Base-by-base conservation (phyloP, 495 filamentous ascomycete species). In the Pseudomonodictys pantanalensis region DNA sequence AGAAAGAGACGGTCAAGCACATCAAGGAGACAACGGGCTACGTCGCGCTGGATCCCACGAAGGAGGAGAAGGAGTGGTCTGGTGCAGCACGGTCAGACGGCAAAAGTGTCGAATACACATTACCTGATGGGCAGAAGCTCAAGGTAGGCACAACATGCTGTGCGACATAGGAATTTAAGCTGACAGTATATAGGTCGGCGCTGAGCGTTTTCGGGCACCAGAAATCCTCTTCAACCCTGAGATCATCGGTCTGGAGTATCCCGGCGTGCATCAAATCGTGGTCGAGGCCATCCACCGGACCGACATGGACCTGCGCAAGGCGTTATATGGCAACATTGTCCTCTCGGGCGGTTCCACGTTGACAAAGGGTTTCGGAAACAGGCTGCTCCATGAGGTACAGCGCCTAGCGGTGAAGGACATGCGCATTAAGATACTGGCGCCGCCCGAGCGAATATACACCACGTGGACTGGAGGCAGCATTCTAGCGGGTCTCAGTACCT, bases 391-490 rank as follows among this genome's bases (percentile, higher is more conserved):
- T 59, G 93, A 99, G 73, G 88, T 99, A 60, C 92, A 96, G 74
- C 79, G 86, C 60, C 76, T 97, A 22, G 92, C 93, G 10, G 91
- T 96, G 51, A 96, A 96, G 77, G 93, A 99, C 68, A 99, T 96
- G 95, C 85, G 91, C 66, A 97, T 99, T 71, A 93, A 96, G 76
- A 99, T 99, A 58, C 96, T 95, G 73, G 93, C 93, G 23, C 93
- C 93, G 53, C 91, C 95, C 1, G 93, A 99, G 77, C 83, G 93
- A 55, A 96, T 97, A 73, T 99, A 97, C 75, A 96, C 89, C 56
- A 97, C 90, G 24, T 99, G 93, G 93, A 97, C 97, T 69, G 93
- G 93, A 65, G 93, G 93, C 25, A 96, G 93, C 69, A 99, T 99
- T 77, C 77, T 99, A 55, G 93, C 95, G 30, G 95, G 95, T 0